phyloP scores from a whole-genome alignment of 495 filamentous ascomycete genomes.

The Letharia lupina region DNA sequence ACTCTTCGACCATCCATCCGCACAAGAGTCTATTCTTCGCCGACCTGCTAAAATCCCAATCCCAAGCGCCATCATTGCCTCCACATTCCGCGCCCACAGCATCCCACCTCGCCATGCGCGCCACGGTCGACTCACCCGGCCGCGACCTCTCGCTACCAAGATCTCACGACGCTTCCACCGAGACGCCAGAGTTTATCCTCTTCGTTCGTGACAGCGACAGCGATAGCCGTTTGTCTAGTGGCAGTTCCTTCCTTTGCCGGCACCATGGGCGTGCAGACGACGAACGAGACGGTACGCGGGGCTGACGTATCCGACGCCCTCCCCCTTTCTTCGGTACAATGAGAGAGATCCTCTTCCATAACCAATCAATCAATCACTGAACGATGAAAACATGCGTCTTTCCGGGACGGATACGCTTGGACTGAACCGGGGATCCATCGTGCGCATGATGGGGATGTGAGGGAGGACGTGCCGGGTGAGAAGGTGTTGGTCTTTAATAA shows the following conservation, averaged over 20 bases:
- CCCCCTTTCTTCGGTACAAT: background rate
- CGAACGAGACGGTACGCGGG: background rate
- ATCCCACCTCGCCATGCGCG: background rate
- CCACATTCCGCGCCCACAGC: background rate
- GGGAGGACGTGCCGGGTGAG: background rate
- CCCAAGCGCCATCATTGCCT: too few species aligned
- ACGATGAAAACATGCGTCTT: background rate
- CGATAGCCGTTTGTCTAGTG: background rate
- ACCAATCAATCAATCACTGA: background rate
- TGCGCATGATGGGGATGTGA: background rate
- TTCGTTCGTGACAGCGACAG: background rate
- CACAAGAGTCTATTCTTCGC: background rate
- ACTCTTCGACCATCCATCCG: background rate
- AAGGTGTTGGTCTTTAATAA: background rate
- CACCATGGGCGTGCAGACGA: background rate
- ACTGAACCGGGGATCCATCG: background rate
- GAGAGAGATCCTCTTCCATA: background rate
- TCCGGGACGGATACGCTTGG: background rate
- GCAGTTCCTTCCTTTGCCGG: background rate
- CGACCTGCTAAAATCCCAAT: background rate
- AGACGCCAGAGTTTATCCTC: slow-evolving; percentile 47
- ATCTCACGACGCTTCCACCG: slow-evolving; percentile 46
- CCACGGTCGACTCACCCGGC: background rate
- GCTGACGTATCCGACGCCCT: background rate
- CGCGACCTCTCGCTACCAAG: background rate